Evolutionary conservation across 177 flowering plant species (phyloP).

Genomic region (Vitis hybrid): DNA sequence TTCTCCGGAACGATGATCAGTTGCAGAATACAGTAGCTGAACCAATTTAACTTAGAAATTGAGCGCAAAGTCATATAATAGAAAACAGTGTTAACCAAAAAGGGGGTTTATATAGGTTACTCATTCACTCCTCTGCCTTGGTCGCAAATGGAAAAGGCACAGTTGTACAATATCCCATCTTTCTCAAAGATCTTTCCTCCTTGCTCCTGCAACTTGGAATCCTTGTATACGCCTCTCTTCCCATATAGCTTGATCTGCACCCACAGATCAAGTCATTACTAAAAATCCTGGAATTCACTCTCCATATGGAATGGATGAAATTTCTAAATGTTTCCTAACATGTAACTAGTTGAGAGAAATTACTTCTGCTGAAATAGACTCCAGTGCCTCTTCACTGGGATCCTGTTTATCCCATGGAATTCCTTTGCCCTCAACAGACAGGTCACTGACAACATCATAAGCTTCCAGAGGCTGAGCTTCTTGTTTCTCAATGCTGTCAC

Average conservation of each 20-base stretch:
- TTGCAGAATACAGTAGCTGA: conserved; percentile 71
- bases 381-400: conserved; percentile 59
- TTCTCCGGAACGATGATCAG: conserved; percentile 60
- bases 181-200: conserved; percentile 76
- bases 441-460: conserved; percentile 62
- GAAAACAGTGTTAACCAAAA: not conserved
- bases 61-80: not conserved
- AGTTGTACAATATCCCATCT: conserved; percentile 77
- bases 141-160: conserved; percentile 66
- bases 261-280: not conserved
- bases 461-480: conserved; percentile 63
- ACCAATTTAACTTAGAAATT: conserved; percentile 1
- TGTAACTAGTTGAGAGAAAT: not conserved
- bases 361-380: conserved; percentile 64
- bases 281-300: not conserved
- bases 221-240: conserved; percentile 72
- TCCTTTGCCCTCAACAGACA: conserved; percentile 56
- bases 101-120: conserved; percentile 22
- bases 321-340: not conserved
- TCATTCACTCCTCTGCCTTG: conserved; percentile 51
- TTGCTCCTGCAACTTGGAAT: conserved; percentile 55
- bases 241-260: conserved; percentile 81
- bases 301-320: not conserved
- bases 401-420: conserved; percentile 73
- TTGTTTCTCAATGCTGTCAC: conserved; percentile 66